Conservation (phyloP, 2,329 filamentous ascomycete genomes). For the Colletotrichum sp. region DNA sequence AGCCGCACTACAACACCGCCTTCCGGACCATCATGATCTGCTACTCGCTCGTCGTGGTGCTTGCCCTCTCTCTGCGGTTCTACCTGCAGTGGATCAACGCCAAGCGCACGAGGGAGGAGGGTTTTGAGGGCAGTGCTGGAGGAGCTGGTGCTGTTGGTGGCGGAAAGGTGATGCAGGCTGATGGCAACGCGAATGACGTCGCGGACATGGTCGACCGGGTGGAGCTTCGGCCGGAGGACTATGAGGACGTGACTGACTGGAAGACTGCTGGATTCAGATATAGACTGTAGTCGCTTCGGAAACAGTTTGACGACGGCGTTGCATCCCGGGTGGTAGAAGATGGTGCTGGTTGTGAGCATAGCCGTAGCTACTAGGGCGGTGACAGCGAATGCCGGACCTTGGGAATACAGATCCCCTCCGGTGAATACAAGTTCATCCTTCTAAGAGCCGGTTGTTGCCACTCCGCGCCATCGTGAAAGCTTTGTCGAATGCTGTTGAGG, state of each 20-base stretch:
- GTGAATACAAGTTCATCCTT: neutral
- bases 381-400: no score
- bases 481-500: neutral
- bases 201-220: slow-evolving; percentile 37
- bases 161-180: slow-evolving; percentile 36
- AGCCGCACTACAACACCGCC: slow-evolving; percentile 56
- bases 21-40: slow-evolving; percentile 62
- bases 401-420: neutral
- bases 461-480: no score
- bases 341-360: neutral
- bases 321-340: accelerated
- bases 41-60: slow-evolving; percentile 53
- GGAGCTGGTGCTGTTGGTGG: slow-evolving; percentile 43
- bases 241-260: slow-evolving; percentile 66
- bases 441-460: no score
- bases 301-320: neutral
- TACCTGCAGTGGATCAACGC: slow-evolving; percentile 54
- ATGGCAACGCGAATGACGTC: slow-evolving; percentile 25
- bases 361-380: neutral
- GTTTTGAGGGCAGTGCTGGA: slow-evolving; percentile 47
- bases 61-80: slow-evolving; percentile 47
- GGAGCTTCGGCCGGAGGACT: slow-evolving; percentile 47
- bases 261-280: slow-evolving; percentile 64
- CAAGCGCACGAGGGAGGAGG: slow-evolving; percentile 46
- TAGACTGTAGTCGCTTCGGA: slow-evolving; percentile 35